phyloP scores from a whole-genome alignment of 345 rosid species.

The Lepidium didymum region DNA sequence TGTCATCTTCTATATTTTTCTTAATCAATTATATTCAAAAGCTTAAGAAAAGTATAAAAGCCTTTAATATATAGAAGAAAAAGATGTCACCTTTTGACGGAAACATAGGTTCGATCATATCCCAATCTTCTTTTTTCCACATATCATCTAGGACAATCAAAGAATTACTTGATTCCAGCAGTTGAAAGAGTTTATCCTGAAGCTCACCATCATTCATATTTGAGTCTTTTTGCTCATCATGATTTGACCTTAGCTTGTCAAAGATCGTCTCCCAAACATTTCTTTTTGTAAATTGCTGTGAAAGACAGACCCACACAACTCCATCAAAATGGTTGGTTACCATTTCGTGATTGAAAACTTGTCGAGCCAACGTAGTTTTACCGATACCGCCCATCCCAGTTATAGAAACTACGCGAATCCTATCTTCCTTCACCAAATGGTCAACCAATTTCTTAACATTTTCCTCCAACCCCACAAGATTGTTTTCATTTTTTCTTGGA shows the following conservation, averaged over 20 bases:
- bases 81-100: not conserved
- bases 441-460: not conserved
- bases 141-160: constrained; percentile 40
- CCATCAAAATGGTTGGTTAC: constrained; percentile 17
- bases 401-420: constrained; percentile 22
- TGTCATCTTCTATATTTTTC: too few species aligned
- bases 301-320: constrained; percentile 32
- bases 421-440: not conserved
- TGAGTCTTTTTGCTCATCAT: not conserved
- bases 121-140: constrained; percentile 35
- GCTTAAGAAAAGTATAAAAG: too few species aligned
- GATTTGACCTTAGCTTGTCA: not conserved
- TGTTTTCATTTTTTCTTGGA: too few species aligned
- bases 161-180: constrained; percentile 16
- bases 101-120: constrained; percentile 13
- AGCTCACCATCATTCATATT: constrained; percentile 16
- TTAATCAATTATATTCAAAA: too few species aligned
- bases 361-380: constrained; percentile 36
- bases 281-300: constrained; percentile 24
- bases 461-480: too few species aligned
- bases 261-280: constrained; percentile 29
- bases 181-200: not conserved
- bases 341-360: constrained; percentile 1
- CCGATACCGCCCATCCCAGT: constrained; percentile 51
- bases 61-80: too few species aligned